phyloP scores from a whole-genome alignment of 108 stramenopile species.

The Nannochloropsis salina region DNA sequence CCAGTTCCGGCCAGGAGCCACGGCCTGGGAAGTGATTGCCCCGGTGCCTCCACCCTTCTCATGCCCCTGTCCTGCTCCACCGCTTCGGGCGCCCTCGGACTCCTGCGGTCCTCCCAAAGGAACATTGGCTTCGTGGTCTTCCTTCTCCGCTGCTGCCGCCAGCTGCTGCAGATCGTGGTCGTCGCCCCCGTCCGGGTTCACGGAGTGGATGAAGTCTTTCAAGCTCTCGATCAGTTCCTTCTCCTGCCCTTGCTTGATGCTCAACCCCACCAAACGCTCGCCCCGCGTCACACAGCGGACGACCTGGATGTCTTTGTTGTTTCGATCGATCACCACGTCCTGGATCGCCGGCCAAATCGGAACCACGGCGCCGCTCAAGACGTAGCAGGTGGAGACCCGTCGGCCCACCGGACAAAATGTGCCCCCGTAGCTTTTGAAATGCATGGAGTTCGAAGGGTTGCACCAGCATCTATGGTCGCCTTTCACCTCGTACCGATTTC shows the following conservation, averaged over 20 bases:
- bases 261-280: constrained; percentile 17
- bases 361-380: neutral
- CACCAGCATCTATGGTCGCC: neutral
- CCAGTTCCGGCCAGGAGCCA: too few relatives aligned
- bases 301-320: constrained; percentile 2
- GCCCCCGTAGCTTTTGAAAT: neutral
- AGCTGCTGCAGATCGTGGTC: neutral
- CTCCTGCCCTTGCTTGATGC: constrained; percentile 13
- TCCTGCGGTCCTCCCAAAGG: neutral
- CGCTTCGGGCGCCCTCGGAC: neutral
- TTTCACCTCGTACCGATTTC: neutral
- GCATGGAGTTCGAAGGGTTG: neutral
- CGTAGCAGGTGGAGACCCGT: neutral
- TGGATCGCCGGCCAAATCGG: constrained; percentile 19
- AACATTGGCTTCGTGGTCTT: neutral
- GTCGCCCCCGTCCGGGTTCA: neutral
- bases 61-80: too few relatives aligned
- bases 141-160: neutral
- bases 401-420: neutral
- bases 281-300: neutral
- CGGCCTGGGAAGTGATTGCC: neutral
- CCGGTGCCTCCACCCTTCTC: neutral
- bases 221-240: neutral
- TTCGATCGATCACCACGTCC: neutral
- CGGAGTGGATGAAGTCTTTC: neutral